These are phyloP conservation scores for Agapanthus africanus DNA, from an alignment of 106 monocot species.

Conservation along the genomic window DNA sequence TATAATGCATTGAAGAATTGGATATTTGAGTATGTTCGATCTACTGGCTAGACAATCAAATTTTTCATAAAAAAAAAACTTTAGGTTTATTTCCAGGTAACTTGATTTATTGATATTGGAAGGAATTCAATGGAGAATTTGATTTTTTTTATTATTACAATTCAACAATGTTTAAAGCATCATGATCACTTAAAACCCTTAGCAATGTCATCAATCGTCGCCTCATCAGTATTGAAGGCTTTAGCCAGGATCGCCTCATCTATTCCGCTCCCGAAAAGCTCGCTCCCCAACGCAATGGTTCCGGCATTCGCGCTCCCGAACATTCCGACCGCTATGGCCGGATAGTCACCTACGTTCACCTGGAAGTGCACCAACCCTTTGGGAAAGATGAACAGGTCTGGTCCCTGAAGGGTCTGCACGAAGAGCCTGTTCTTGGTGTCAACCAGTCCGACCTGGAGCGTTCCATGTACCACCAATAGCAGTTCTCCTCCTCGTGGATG, in stretches of 20 bases:
- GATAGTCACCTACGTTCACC: neutral
- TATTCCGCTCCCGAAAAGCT: conserved; percentile 12
- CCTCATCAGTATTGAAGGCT: conserved; percentile 2
- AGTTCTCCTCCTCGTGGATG: conserved; percentile 10
- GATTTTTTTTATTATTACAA: no score
- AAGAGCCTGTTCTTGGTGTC: neutral
- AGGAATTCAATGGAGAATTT: no score
- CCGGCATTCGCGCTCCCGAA: conserved; percentile 14
- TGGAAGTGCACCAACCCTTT: conserved; percentile 18
- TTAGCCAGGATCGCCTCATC: neutral
- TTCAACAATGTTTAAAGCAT: no score
- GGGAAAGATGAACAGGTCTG: conserved; percentile 9
- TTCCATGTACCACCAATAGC: neutral
- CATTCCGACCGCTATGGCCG: conserved; percentile 1
- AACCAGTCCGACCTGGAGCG: conserved; percentile 5
- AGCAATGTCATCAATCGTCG: neutral
- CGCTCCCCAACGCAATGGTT: neutral
- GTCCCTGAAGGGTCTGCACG: neutral
- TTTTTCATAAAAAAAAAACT: no score
- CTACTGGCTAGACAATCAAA: no score
- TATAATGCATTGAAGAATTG: no score
- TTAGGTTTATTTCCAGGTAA: no score
- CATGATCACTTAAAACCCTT: neutral
- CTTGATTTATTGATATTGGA: no score
- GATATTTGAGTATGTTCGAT: no score